Evolutionary conservation across 1,284 basidiomycete genomes (phyloP).

Genomic region (Tilletia horrida): DNA sequence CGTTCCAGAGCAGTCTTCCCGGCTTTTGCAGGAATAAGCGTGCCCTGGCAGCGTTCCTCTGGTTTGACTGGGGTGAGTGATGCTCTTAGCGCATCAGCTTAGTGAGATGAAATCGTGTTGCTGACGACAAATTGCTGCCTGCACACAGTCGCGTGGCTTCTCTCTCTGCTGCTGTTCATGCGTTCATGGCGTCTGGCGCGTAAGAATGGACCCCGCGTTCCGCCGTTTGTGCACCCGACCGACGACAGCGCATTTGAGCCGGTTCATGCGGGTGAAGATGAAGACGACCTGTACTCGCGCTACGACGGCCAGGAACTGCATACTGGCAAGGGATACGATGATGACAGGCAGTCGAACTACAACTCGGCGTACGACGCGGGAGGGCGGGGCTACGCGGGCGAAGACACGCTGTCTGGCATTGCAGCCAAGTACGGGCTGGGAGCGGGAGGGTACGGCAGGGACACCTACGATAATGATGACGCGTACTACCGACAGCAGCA

Average conservation of each 20-base stretch:
- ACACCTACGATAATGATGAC: neutral
- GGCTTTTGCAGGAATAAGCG: conserved; percentile 47
- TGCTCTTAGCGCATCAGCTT: neutral
- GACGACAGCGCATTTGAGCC: conserved; percentile 47
- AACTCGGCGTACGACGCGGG: neutral
- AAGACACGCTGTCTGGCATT: conserved; percentile 34
- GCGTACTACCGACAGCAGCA: conserved; percentile 5
- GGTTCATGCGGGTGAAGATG: conserved; percentile 30
- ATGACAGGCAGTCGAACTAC: neutral
- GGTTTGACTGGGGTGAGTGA: conserved; percentile 38
- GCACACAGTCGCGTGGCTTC: conserved; percentile 29
- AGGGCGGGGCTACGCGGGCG: neutral
- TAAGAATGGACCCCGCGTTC: conserved; percentile 49
- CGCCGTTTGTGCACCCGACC: conserved; percentile 43
- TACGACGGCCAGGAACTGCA: conserved; percentile 8
- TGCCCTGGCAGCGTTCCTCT: conserved; percentile 44
- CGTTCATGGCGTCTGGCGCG: conserved; percentile 42
- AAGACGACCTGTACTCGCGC: conserved; percentile 20
- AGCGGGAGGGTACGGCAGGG: neutral
- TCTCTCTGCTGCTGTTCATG: conserved; percentile 40
- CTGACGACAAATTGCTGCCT: neutral
- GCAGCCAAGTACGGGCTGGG: conserved; percentile 38
- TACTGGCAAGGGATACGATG: conserved; percentile 3
- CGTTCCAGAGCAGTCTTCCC: conserved; percentile 33
- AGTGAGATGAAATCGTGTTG: neutral